These are phyloP conservation scores for Uromyces viciae-fabae DNA, from an alignment of 1,284 basidiomycete genomes.

Conservation along the genomic window DNA sequence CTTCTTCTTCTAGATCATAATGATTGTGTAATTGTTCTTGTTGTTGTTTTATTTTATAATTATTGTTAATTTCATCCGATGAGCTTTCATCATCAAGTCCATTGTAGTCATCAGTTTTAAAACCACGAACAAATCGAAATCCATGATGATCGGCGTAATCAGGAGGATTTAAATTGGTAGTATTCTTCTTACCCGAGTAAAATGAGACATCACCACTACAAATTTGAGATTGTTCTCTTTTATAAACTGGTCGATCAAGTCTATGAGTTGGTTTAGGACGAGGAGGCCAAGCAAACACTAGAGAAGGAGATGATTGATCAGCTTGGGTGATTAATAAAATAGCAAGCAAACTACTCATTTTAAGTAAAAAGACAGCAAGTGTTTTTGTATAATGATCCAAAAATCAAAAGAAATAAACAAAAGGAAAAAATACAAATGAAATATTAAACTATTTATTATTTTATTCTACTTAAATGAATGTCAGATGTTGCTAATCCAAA, in stretches of 20 bases:
- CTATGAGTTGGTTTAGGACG: conserved; percentile 26
- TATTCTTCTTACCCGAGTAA: conserved; percentile 7
- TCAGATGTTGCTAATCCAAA: no score
- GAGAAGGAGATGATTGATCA: conserved; percentile 37
- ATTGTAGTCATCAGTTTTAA: neutral
- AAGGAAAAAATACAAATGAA: no score
- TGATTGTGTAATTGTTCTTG: conserved; percentile 1
- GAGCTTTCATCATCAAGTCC: conserved; percentile 5
- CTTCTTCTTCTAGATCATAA: conserved; percentile 16
- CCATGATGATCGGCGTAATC: conserved; percentile 7
- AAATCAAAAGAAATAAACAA: no score
- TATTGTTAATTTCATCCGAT: conserved; percentile 14
- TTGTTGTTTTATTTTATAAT: neutral
- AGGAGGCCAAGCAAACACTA: conserved; percentile 43
- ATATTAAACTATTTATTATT: no score
- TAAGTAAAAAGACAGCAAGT: no score
- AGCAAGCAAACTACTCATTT: conserved; percentile 34
- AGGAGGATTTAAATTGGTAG: neutral
- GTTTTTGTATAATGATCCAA: no score
- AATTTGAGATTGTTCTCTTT: conserved; percentile 20
- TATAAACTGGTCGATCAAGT: conserved; percentile 40
- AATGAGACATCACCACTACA: conserved; percentile 9
- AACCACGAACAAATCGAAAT: neutral
- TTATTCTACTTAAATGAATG: no score
- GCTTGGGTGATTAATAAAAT: conserved; percentile 34